Evolutionary conservation across 805 yeast genomes (phyloP), one percentile per base, ranked within the genome.

Genomic region (Candida silvicultrix): DNA sequence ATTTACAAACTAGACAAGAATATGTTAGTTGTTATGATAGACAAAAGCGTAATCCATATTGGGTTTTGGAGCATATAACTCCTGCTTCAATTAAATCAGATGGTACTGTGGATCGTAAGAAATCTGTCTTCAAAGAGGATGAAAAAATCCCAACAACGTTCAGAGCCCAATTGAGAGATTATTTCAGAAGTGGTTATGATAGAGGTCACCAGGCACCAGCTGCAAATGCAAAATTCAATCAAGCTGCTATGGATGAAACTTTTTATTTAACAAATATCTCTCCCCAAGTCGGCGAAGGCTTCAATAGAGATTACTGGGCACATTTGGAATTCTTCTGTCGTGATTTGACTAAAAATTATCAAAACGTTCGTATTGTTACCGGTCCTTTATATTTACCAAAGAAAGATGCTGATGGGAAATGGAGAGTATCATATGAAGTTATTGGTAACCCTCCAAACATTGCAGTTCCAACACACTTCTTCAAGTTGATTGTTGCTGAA

Each of bases 171-270:
- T 70, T 94, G 46, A 75, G 81, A 49, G 98, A 94, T 66, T 94
- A 85, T 64, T 94, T 92, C 72, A 77, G 98, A 56, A 83, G 94
- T 29, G 99, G 99, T 1, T 94, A 88, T 65, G 99, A 94, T 64
- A 71, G 98, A 53, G 99, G 99, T 6, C 99, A 94, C 66, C 89
- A 87, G 57, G 97, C 96, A 0, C 97, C 99, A 3, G 99, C 99
- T 5, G 98, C 98, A 0, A 86, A 94, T 64, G 97, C 98, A 22
- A 89, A 88, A 62, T 94, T 80, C 67, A 80, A 81, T 29, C 99
- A 94, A 66, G 55, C 63, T 18, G 97, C 97, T 18, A 92, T 94
- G 98, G 84, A 94, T 65, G 96, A 92, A 63, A 94, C 99, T 0
- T 94, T 94, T 59, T 79, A 71, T 52, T 69, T 94, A 56, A 83